phyloP scores from a whole-genome alignment of 2,329 filamentous ascomycete species.

The Colletotrichum tropicicola region DNA sequence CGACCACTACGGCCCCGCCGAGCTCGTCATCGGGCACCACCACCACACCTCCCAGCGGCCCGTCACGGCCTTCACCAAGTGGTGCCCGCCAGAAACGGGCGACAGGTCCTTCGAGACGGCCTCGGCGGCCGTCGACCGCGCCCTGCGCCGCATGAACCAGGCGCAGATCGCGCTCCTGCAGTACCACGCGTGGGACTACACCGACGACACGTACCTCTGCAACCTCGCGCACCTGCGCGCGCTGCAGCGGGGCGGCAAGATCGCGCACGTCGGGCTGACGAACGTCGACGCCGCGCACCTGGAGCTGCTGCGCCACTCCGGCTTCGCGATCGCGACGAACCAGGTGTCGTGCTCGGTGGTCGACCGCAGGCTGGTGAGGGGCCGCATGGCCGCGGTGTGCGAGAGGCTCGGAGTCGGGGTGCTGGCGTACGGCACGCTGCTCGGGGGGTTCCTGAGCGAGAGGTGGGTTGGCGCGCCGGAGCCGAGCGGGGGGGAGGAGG shows the following conservation, averaged over 20 bases:
- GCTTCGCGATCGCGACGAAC: constrained; percentile 9
- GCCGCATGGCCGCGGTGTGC: not conserved
- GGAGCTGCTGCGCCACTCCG: constrained; percentile 11
- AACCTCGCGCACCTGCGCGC: constrained; percentile 14
- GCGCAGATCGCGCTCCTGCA: constrained; percentile 9
- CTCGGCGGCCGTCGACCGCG: constrained; percentile 9
- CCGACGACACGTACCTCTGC: constrained; percentile 14
- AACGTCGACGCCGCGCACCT: constrained; percentile 24
- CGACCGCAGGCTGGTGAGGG: not conserved
- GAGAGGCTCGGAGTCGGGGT: not conserved
- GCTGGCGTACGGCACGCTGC: constrained; percentile 16
- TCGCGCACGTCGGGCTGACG: constrained; percentile 4
- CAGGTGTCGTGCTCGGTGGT: constrained; percentile 23
- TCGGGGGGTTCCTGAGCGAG: constrained; percentile 34
- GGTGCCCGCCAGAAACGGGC: constrained; percentile 19
- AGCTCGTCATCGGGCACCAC: constrained; percentile 15
- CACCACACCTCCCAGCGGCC: not conserved
- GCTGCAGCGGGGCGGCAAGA: not conserved
- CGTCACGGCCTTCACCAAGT: constrained; percentile 17
- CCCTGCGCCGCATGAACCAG: not conserved
- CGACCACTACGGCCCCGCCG: constrained; percentile 41
- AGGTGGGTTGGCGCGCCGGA: constrained; percentile 33
- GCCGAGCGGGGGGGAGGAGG: constrained; percentile 4
- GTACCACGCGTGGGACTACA: constrained; percentile 23
- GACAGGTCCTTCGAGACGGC: constrained; percentile 4